Percentiles rank a stretch among this genome's conserved stretches.
These are phyloP conservation scores for Ormosia emarginata DNA, from an alignment of 306 rosid species.

Conservation along the genomic window DNA sequence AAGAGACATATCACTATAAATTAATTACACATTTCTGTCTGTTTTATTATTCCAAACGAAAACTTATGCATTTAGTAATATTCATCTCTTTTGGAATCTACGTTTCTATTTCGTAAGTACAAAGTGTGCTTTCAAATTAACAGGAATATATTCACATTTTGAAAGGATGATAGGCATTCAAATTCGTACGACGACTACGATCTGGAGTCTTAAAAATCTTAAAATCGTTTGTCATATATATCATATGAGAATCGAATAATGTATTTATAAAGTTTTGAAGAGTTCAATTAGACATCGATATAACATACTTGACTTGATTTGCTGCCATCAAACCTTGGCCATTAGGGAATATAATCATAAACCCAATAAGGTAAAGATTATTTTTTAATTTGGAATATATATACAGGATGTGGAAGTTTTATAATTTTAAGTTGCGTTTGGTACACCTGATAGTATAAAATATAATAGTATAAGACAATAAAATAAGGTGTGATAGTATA, in stretches of 20 bases:
- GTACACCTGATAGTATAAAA: too few species aligned
- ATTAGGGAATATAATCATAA: constrained; percentile 25
- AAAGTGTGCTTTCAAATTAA: constrained; percentile 7
- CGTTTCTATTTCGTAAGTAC: neutral
- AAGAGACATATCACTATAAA: neutral
- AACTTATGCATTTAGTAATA: neutral
- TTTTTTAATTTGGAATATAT: constrained; percentile 32
- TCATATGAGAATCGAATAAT: constrained; percentile 27
- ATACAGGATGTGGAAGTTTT: constrained; percentile 8
- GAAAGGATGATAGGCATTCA: constrained; percentile 11
- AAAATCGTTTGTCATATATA: neutral
- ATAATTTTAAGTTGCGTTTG: too few species aligned
- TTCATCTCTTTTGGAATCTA: constrained; percentile 24
- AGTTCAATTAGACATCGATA: constrained; percentile 2
- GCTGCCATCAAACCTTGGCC: constrained; percentile 27
- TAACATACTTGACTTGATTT: constrained; percentile 17
- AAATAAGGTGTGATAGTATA: too few species aligned
- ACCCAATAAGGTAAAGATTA: constrained; percentile 24
- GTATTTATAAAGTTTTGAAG: constrained; percentile 15
- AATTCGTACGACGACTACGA: constrained; percentile 8
- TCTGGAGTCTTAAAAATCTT: neutral
- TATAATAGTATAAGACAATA: too few species aligned
- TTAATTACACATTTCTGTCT: neutral
- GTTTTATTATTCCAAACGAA: constrained; percentile 19
- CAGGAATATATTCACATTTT: constrained; percentile 32